Base-by-base conservation (phyloP, 495 filamentous ascomycete genomes). In the Aspergillus hancockii region DNA sequence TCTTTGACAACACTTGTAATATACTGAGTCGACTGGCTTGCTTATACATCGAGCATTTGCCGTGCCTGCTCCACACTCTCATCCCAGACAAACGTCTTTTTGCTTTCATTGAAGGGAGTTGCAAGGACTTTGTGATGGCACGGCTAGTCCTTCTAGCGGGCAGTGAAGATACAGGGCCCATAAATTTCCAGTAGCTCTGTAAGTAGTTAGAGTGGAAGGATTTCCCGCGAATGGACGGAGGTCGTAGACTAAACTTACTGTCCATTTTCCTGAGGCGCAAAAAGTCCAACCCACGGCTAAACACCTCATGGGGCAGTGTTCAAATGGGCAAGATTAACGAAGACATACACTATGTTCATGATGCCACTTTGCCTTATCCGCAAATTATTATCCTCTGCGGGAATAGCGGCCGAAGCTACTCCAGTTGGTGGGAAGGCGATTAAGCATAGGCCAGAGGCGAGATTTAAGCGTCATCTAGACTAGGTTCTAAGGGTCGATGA, bases 71-170 rank as follows among this genome's bases (percentile, higher is more conserved):
- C 16, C 28, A 47, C 16, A 21, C 28, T 38, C 45, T 57, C 55
- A 21, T 50, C 31, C 55, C 45, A 50, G 8, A 57, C 45, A 40
- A 57, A 47, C 6, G 28, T 16, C 18, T 22, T 57, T 7, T 38
- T 23, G 21, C 45, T 21, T 32, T 57, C 45, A 16, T 57, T 57
- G 30, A 57, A 57, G 3, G 55, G 55, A 13, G 54, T 49, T 3
- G 54, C 54, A 8, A 49, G 41, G 16, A 56, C 28, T 43, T 56
- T 56, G 4, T 41, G 54, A 43, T 56, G 43, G 4, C 54, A 41
- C 8, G 25, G 54, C 54, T 41, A 56, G 43, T 49, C 54, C 4
- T 6, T 49, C 25, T 30, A 49, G 18, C 43, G 47, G 14, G 43
- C 54, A 2, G 54, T 56, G 13, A 41, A 49, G 21, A 56, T 49